A percentile compares a stretch with the other conserved stretches of the same genome.
These are phyloP conservation scores for Yamadazyma siamensis DNA, from an alignment of 1,139 yeast genomes.

Conservation along the genomic window DNA sequence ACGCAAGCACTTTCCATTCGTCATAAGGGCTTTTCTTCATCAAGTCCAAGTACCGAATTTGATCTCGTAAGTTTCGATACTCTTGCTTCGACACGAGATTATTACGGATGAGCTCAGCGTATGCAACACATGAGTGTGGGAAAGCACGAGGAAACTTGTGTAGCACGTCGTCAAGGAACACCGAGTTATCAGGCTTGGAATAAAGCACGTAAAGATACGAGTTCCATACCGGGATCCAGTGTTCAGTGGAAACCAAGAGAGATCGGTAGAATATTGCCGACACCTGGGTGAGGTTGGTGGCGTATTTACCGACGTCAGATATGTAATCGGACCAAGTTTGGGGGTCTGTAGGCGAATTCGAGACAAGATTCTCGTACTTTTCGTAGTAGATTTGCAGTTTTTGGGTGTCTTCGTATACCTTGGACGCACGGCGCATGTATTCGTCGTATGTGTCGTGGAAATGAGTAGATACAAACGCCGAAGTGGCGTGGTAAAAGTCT, in stretches of 20 bases:
- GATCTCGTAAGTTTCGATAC: conserved; percentile 2
- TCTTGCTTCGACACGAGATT: background rate
- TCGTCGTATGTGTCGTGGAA: conserved; percentile 31
- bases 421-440: conserved; percentile 37
- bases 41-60: conserved; percentile 17
- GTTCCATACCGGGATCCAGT: conserved; percentile 29
- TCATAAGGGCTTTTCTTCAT: conserved; percentile 21
- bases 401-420: conserved; percentile 27
- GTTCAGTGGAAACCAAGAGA: conserved; percentile 9
- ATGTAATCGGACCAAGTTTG: conserved; percentile 33
- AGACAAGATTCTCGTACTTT: conserved; percentile 17
- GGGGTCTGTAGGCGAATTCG: conserved; percentile 16
- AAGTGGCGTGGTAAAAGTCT: conserved; percentile 40
- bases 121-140: conserved; percentile 21
- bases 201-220: conserved; percentile 24
- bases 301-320: conserved; percentile 21
- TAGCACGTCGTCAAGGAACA: conserved; percentile 7
- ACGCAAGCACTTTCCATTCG: conserved; percentile 36
- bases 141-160: conserved; percentile 11
- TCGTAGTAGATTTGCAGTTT: conserved; percentile 25
- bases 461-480: conserved; percentile 38
- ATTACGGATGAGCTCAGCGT: conserved; percentile 29
- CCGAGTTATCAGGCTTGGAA: conserved; percentile 7
- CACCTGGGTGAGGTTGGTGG: conserved; percentile 13
- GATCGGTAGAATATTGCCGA: conserved; percentile 23